Evolutionary conservation across 805 yeast genomes (phyloP), one percentile per base, ranked within the genome.

Genomic region (Metschnikowia dekortorum): DNA sequence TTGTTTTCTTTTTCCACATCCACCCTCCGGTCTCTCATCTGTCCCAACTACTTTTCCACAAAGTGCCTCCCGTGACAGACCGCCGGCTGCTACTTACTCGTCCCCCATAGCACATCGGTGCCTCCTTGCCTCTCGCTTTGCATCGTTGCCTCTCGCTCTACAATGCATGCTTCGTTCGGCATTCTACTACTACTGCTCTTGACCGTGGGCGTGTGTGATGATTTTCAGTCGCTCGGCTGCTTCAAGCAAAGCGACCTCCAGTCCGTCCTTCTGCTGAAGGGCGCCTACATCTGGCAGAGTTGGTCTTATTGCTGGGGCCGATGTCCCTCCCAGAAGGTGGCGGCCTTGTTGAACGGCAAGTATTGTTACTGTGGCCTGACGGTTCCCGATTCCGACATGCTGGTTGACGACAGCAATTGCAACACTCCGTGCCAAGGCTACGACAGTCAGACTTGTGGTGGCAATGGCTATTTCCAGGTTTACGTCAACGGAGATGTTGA

Each of bases 361-460:
- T 64, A 66, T 16, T 87, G 96, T 65, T 85, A 78, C 60, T 87
- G 96, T 65, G 92, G 92, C 29, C 68, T 76, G 58, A 53, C 69
- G 1, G 61, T 73, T 3, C 74, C 81, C 3, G 48, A 65, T 7
- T 31, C 53, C 22, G 41, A 53, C 16, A 44, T 53, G 32, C 14
- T 53, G 38, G 58, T 52, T 16, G 51, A 47, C 31, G 39, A 45
- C 40, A 41, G 52, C 42, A 59, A 60, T 32, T 64, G 68, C 49
- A 52, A 61, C 39, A 52, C 53, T 28, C 47, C 55, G 4, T 89
- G 96, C 66, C 64, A 61, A 18, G 95, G 89, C n/a, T 89, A 76
- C 66, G 78, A 81, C 8, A 40, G 56, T 3, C 85, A 84, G 48
- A 68, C 53, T 8, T 88, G 96, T 66, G 87, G 86, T 32, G 69